phyloP scores from a whole-genome alignment of 2,329 filamentous ascomycete genomes.

The Ophiostoma himal-ulmi region DNA sequence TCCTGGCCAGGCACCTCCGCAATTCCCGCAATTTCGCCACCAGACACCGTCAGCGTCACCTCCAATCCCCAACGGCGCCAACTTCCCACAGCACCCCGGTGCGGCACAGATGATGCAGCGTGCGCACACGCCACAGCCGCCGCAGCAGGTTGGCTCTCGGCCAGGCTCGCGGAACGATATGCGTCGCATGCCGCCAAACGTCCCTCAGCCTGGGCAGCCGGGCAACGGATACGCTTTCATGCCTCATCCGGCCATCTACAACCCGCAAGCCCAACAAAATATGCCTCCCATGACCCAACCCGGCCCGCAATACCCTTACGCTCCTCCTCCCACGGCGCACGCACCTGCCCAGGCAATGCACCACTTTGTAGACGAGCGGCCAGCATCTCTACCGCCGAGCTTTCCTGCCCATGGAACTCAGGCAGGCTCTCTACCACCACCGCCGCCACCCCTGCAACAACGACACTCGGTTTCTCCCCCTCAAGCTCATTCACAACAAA shows the following conservation, averaged over 20 bases:
- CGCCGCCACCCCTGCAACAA: conserved; percentile 40
- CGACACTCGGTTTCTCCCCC: conserved; percentile 54
- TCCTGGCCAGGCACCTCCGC: conserved; percentile 56
- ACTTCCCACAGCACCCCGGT: conserved; percentile 51
- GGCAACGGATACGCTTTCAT: conserved; percentile 76
- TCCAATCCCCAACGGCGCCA: conserved; percentile 72
- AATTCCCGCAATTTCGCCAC: conserved; percentile 73
- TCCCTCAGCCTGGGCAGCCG: conserved; percentile 52
- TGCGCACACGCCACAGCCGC: conserved; percentile 77
- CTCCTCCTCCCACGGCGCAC: conserved; percentile 29
- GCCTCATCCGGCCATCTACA: conserved; percentile 80
- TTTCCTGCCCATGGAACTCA: conserved; percentile 52
- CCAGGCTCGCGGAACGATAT: conserved; percentile 76
- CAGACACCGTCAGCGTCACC: conserved; percentile 81
- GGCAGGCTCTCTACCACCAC: conserved; percentile 35
- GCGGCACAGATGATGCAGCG: conserved; percentile 46
- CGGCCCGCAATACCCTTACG: conserved; percentile 38
- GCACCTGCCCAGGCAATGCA: conserved; percentile 48
- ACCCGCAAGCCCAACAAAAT: conserved; percentile 50
- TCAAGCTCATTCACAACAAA: conserved; percentile 49
- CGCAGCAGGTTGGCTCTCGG: conserved; percentile 61
- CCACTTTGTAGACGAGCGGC: conserved; percentile 67
- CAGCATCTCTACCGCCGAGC: conserved; percentile 63
- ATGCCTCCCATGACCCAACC: conserved; percentile 37
- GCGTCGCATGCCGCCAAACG: conserved; percentile 67